Evolutionary conservation across 345 rosid species (phyloP).

Genomic region (Hirschfeldia incana): DNA sequence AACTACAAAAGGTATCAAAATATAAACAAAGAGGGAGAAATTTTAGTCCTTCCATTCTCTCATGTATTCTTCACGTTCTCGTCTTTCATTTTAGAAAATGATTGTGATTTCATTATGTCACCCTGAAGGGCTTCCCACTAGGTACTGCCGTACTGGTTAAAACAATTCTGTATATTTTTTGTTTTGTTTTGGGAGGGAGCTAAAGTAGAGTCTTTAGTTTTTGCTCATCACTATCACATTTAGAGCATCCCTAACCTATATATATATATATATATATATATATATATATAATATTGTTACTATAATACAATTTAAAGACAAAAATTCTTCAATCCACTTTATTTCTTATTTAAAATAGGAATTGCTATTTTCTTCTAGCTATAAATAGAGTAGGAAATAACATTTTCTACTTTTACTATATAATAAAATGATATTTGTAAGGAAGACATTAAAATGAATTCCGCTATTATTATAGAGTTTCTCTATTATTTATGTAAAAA

Average conservation of each 20-base stretch:
- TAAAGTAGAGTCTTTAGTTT: not conserved
- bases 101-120: not conserved
- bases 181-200: not conserved
- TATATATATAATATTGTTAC: too few species aligned
- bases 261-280: too few species aligned
- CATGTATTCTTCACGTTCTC: slow-evolving; percentile 35
- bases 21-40: too few species aligned
- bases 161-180: too few species aligned
- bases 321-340: not conserved
- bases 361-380: not conserved
- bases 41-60: slow-evolving; percentile 39
- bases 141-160: not conserved
- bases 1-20: too few species aligned
- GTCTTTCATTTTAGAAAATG: not conserved
- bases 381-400: not conserved
- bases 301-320: not conserved
- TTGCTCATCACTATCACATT: not conserved
- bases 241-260: too few species aligned
- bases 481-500: not conserved
- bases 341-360: not conserved
- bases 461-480: not conserved
- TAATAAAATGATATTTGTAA: too few species aligned
- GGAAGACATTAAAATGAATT: not conserved
- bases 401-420: not conserved
- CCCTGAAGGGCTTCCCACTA: not conserved